Evolutionary conservation across 2,329 filamentous ascomycete species (phyloP), one percentile per base, ranked within the genome.

Genomic region (Periconia digitata): DNA sequence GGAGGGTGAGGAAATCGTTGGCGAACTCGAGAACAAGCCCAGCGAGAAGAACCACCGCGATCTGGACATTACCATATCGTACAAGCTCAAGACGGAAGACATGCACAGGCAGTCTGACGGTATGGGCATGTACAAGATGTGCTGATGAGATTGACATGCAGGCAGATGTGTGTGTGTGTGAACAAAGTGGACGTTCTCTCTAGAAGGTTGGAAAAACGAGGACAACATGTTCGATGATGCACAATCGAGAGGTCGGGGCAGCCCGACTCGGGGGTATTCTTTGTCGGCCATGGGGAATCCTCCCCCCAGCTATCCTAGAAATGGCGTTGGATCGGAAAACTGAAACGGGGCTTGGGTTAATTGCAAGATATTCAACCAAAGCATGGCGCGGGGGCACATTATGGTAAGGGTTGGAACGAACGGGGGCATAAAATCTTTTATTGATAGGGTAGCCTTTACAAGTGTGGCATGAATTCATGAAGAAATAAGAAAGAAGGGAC

Each of bases 21-120:
- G 90, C 64, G 78, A 80, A 24, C 77, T 99, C 35, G 80, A 84
- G 55, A 95, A 92, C 77, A 87, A 85, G 74, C 94, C 94, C 44
- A 99, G 96, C 71, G 81, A 87, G 55, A 92, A 94, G 83, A 97
- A 99, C 80, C 86, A 87, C 72, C 87, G 94, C 58, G 94, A 99
- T 72, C 81, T 99, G 46, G 94, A 99, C 73, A 95, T 99, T 69
- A 85, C 82, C 65, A 83, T 99, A 66, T 79, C 85, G 39, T 97
- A 97, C 77, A 80, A 84, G 66, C 82, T 96, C 44, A 82, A 90
- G 64, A 89, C 91, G 3, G 75, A 84, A 21, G 92, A 97, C 69
- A 73, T 76, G 24, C 87, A 80, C 54, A 84, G 94, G 59, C 75
- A 78, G 50, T 83, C 85, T 4, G 73, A 85, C 66, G 92, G 91